Evolutionary conservation across 495 filamentous ascomycete species (phyloP), one percentile per base, ranked within the genome.

Genomic region (Lindgomyces ingoldianus): DNA sequence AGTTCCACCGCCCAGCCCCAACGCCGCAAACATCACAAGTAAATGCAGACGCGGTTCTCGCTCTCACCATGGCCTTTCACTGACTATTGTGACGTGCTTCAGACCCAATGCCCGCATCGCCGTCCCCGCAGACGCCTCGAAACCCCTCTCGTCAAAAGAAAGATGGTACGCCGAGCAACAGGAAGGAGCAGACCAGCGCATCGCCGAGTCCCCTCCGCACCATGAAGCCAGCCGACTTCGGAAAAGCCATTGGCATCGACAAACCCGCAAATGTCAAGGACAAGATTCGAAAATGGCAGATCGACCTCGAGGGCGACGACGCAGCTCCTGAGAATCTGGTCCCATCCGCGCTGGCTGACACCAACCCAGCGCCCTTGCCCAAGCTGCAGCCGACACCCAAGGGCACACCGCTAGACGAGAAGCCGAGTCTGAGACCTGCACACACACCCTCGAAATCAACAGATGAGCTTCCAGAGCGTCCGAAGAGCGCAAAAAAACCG

Each of bases 211-310:
- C 6, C 6, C 6, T 39, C 6, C 33, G 33, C 33, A 6, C 41
- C 41, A 62, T 55, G 60, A 73, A 72, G 48, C 25, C 45, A 1
- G 36, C 64, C 16, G 67, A 70, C 51, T 63, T 74, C 30, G 72
- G 72, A 27, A 65, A 66, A 47, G 62, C 70, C 33, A 65, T 65
- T 48, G 72, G 72, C 33, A 67, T 64, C 26, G 60, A 68, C 53
- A 56, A 67, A 46, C 53, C 69, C 41, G 66, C 69, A 53, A 62
- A 62, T 41, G 55, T 74, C n/a, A 58, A 55, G 21, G 64, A 65
- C 19, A 74, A 74, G 67, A 67, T 74, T 27, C 27, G 42, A n/a
- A 70, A 70, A 57, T 74, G 72, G 72, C 72, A 74, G 56, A 45
- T 52, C 2, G 62, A 73, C 27, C 58, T 68, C 45, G 59, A 63